Percentiles rank a stretch among this genome's conserved stretches.
These are phyloP conservation scores for Fusarium fracticaudum DNA, from an alignment of 2,329 filamentous ascomycete genomes.

Conservation along the genomic window DNA sequence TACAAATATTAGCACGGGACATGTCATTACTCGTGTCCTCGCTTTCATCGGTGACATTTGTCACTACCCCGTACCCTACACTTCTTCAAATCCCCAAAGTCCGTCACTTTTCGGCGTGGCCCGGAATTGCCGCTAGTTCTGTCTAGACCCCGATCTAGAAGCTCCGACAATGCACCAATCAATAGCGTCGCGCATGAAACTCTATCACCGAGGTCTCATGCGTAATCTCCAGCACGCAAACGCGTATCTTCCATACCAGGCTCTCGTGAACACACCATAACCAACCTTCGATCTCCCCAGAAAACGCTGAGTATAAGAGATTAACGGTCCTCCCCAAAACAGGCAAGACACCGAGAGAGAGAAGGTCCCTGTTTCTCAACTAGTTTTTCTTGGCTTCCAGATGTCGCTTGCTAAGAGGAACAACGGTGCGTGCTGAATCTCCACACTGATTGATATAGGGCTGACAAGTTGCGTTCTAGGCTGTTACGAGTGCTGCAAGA, in stretches of 20 bases:
- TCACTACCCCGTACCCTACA: background rate
- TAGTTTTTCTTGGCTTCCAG: background rate
- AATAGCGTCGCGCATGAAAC: background rate
- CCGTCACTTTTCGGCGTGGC: background rate
- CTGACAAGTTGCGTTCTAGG: slow-evolving; percentile 30
- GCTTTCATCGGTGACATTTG: background rate
- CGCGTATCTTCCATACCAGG: slow-evolving; percentile 9
- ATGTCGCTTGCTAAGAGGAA: slow-evolving; percentile 45
- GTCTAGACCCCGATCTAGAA: slow-evolving; percentile 1
- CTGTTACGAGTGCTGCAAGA: slow-evolving; percentile 51
- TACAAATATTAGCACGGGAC: background rate
- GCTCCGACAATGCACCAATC: background rate
- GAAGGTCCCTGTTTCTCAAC: background rate
- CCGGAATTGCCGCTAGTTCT: background rate
- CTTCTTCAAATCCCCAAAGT: background rate
- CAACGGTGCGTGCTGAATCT: slow-evolving; percentile 27
- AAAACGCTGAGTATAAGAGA: background rate
- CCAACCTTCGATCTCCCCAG: background rate
- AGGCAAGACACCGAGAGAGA: slow-evolving; percentile 6
- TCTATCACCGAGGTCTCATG: background rate
- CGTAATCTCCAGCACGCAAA: slow-evolving; percentile 6
- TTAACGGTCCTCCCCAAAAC: background rate
- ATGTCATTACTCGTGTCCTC: background rate
- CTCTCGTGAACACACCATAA: background rate
- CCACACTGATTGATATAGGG: background rate